Conservation (phyloP, 768 basidiomycete species). For the Termitomyces titanicus region DNA sequence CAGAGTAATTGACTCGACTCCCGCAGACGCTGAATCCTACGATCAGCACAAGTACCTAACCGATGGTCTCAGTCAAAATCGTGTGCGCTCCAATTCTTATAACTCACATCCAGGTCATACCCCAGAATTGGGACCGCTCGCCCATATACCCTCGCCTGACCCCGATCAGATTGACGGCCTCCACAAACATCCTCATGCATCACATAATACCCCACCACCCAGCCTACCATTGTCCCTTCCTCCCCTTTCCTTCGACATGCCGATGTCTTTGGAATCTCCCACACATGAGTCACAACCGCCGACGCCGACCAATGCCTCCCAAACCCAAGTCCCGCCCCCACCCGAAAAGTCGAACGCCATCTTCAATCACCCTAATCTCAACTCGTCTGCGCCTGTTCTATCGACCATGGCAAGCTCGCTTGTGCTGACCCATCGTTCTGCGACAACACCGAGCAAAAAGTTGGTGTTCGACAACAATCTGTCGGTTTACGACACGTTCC, state of each 20-base stretch:
- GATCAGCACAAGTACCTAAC: conserved; percentile 55
- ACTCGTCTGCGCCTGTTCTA: conserved; percentile 88
- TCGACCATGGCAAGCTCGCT: conserved; percentile 51
- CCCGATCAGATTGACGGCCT: conserved; percentile 88
- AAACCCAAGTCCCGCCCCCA: conserved; percentile 30
- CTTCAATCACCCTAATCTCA: conserved; percentile 78
- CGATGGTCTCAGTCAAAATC: conserved; percentile 44
- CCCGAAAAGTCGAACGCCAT: conserved; percentile 47
- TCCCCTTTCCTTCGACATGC: conserved; percentile 55
- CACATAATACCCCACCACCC: conserved; percentile 25
- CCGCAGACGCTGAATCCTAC: conserved; percentile 64
- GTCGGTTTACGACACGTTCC: conserved; percentile 97
- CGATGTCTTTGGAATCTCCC: conserved; percentile 30
- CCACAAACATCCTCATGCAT: conserved; percentile 61
- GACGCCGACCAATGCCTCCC: conserved; percentile 24
- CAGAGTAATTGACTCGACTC: not conserved
- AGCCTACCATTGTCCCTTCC: conserved; percentile 34
- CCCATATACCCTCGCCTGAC: conserved; percentile 79
- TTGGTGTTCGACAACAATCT: conserved; percentile 89
- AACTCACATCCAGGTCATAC: conserved; percentile 46
- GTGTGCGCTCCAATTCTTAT: conserved; percentile 84
- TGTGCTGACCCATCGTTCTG: conserved; percentile 66
- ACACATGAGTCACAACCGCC: conserved; percentile 34
- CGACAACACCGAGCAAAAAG: conserved; percentile 66
- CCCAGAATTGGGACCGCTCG: conserved; percentile 68